Percentiles rank a stretch among this genome's conserved stretches.
phyloP scores from a whole-genome alignment of 805 yeast species.

The Yamadazyma akitaensis region DNA sequence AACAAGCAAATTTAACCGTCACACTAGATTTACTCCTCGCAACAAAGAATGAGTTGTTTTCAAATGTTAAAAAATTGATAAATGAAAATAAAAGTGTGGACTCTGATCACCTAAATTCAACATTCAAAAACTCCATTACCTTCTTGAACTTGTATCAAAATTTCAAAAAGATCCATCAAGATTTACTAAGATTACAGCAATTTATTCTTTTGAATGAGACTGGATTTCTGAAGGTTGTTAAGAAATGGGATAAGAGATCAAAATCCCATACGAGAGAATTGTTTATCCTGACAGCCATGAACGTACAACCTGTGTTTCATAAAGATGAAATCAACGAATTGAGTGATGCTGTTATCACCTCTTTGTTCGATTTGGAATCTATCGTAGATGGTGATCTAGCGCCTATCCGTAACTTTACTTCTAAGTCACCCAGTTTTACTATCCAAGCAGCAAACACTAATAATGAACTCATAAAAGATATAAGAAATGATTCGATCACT shows the following conservation, averaged over 20 bases:
- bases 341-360: conserved; percentile 69
- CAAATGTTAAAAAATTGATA: conserved; percentile 14
- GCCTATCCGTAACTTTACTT: conserved; percentile 20
- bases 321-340: conserved; percentile 80
- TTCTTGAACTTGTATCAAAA: conserved; percentile 84
- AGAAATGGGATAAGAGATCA: conserved; percentile 97
- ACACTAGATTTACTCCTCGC: conserved; percentile 72
- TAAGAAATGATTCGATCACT: conserved; percentile 3
- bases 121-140: conserved; percentile 67
- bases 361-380: conserved; percentile 70
- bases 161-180: conserved; percentile 84
- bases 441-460: background rate
- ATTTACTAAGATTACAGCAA: conserved; percentile 83
- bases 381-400: conserved; percentile 45
- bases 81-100: conserved; percentile 8
- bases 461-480: conserved; percentile 6
- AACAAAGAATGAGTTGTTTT: conserved; percentile 57
- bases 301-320: conserved; percentile 95
- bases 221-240: conserved; percentile 91
- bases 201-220: conserved; percentile 93
- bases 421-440: conserved; percentile 2
- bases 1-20: conserved; percentile 82
- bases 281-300: conserved; percentile 86
- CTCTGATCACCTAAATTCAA: conserved; percentile 18
- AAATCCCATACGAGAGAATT: conserved; percentile 92